phyloP scores from a whole-genome alignment of 1,139 yeast genomes.

The Yamadazyma siamensis region DNA sequence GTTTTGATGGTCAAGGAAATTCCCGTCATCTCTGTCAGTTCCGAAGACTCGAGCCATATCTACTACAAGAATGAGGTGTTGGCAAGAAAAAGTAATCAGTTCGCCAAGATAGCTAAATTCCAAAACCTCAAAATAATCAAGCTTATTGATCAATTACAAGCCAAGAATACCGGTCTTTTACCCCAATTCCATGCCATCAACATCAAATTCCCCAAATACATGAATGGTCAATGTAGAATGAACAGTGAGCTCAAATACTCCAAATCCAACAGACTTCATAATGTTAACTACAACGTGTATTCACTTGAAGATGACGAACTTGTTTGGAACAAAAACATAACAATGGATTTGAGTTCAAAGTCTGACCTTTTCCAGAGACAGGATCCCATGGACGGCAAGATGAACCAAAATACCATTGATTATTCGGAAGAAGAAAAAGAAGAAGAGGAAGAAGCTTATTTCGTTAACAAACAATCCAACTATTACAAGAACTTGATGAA shows the following conservation, averaged over 20 bases:
- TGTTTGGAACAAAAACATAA: background rate
- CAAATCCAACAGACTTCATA: slow-evolving; percentile 6
- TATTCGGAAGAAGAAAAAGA: no score
- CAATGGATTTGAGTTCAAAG: background rate
- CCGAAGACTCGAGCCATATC: slow-evolving; percentile 26
- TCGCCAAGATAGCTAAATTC: slow-evolving; percentile 24
- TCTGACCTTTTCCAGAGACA: background rate
- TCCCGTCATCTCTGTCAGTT: slow-evolving; percentile 27
- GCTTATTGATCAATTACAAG: slow-evolving; percentile 16
- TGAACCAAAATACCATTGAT: no score
- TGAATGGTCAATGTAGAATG: slow-evolving; percentile 15
- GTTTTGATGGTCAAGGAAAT: slow-evolving; percentile 22
- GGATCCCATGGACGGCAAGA: slow-evolving; percentile 1
- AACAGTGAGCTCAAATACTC: slow-evolving; percentile 3
- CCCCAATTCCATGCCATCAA: slow-evolving; percentile 33
- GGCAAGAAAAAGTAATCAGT: slow-evolving; percentile 22
- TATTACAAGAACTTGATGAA: slow-evolving; percentile 16
- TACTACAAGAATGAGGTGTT: slow-evolving; percentile 32
- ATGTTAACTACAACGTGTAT: slow-evolving; percentile 9
- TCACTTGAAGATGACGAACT: slow-evolving; percentile 8
- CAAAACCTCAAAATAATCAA: slow-evolving; percentile 21
- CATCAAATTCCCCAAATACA: slow-evolving; percentile 24
- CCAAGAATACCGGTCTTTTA: slow-evolving; percentile 15
- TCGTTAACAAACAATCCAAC: slow-evolving; percentile 17
- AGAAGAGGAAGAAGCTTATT: slow-evolving; percentile 11